Base-by-base conservation (phyloP, 2,329 filamentous ascomycete species). In the Monosporascus sp. region DNA sequence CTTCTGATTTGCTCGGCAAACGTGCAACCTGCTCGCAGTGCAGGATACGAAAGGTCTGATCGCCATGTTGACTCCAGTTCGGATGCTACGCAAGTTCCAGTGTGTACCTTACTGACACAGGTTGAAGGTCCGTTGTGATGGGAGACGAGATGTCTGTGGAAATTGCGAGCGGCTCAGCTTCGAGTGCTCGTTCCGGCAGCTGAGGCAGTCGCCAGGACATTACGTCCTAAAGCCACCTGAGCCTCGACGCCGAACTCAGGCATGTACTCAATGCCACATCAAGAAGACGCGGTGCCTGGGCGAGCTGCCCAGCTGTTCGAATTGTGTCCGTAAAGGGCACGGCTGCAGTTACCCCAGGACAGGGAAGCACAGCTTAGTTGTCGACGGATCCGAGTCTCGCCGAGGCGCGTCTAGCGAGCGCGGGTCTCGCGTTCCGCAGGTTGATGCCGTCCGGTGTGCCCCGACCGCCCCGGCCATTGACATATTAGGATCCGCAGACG, bases 101-200 rank as follows among this genome's bases (percentile, higher is more conserved):
- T n/a, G 14, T 48, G 48, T 47, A 18, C 42, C 41, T 22, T 31
- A 39, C 14, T 17, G 14, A 36, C 47, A 44, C 27, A 17, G 7
- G 17, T 6, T 17, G 22, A 51, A 61, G 58, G 57, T 62, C 22
- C 63, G 63, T 15, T 71, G 68, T 49, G 68, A 71, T 49, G 68
- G 66, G 20, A 57, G 63, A 15, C 60, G 57, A 31, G 57, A 61
- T 14, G 50, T 62, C 24, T 71, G 68, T 47, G 58, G 62, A 2
- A 70, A 70, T 51, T 71, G 68, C 52, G 59, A 66, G 41, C 66
- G 68, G 25, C 51, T 71, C 6, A 60, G 61, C 8, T 68, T 70
- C 51, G 62, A 63, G 36, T 71, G 68, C 50, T 71, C 68, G 15
- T 67, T 70, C n/a, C 60, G 61, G 47, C 61, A 64, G 31, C 55